These are phyloP conservation scores for Dactylella cylindrospora DNA, from an alignment of 2,329 filamentous ascomycete species.

Conservation along the genomic window DNA sequence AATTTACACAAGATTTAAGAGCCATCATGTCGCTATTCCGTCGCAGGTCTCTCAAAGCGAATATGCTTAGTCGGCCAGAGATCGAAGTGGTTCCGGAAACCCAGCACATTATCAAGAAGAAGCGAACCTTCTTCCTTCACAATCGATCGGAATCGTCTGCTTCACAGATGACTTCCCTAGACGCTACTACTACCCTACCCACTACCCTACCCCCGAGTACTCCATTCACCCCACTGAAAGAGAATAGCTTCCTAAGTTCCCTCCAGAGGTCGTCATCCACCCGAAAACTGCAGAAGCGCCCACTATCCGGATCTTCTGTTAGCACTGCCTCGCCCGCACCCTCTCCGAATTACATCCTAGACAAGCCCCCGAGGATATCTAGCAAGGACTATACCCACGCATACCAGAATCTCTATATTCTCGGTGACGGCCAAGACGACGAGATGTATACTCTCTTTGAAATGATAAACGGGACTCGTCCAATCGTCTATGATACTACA, in stretches of 20 bases:
- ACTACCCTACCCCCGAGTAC: too few relatives aligned
- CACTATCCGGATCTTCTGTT: conserved; percentile 27
- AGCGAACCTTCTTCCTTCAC: conserved; percentile 41
- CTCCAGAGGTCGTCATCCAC: conserved; percentile 21
- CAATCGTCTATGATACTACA: conserved; percentile 5
- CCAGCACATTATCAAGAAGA: conserved; percentile 30
- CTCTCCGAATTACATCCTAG: conserved; percentile 34
- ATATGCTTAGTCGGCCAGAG: conserved; percentile 6
- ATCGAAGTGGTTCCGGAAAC: conserved; percentile 8
- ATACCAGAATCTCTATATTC: conserved; percentile 37
- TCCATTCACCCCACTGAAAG: conserved; percentile 16
- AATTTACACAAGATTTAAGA: too few relatives aligned
- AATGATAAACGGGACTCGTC: conserved; percentile 33
- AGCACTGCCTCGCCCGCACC: conserved; percentile 17
- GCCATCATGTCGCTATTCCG: conserved; percentile 38
- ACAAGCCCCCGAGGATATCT: conserved; percentile 39
- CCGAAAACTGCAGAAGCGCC: conserved; percentile 35
- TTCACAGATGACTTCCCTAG: conserved; percentile 20
- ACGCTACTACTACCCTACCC: conserved; percentile 7
- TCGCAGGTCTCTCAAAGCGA: conserved; percentile 8
- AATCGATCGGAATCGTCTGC: conserved; percentile 18
- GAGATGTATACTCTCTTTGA: conserved; percentile 43
- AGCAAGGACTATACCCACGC: conserved; percentile 29
- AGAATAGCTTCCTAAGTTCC: conserved; percentile 4
- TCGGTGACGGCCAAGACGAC: conserved; percentile 39